Evolutionary conservation across 2,329 filamentous ascomycete genomes (phyloP).

Genomic region (Diaporthe capsici): DNA sequence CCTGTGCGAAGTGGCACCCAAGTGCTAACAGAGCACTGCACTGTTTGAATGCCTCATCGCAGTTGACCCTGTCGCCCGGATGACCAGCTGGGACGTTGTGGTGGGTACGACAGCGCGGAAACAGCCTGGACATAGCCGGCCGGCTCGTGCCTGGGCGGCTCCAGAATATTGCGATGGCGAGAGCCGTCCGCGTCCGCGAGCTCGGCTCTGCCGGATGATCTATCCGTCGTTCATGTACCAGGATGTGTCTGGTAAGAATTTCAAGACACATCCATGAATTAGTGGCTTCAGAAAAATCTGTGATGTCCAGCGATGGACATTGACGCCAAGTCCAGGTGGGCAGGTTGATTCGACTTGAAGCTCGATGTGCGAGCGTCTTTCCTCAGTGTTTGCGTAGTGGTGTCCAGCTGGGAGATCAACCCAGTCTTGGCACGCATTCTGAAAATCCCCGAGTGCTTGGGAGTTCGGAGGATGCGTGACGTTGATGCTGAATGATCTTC

Average conservation of each 20-base stretch:
- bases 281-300: background rate
- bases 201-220: background rate
- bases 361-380: background rate
- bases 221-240: background rate
- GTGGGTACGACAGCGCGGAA: constrained; percentile 20
- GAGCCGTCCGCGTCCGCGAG: background rate
- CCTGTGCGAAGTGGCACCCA: background rate
- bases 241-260: background rate
- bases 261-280: background rate
- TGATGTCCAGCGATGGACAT: background rate
- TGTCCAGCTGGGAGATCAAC: background rate
- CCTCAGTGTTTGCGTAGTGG: background rate
- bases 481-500: background rate
- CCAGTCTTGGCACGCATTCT: background rate
- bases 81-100: background rate
- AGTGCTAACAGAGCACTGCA: background rate
- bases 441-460: background rate
- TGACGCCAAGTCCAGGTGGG: background rate
- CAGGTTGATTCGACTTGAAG: background rate
- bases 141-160: background rate
- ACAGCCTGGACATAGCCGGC: constrained; percentile 5
- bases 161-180: background rate
- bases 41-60: background rate
- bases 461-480: background rate
- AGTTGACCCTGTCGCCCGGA: background rate